Evolutionary conservation across 1,284 basidiomycete species (phyloP).

Genomic region (Anthracocystis setariae): DNA sequence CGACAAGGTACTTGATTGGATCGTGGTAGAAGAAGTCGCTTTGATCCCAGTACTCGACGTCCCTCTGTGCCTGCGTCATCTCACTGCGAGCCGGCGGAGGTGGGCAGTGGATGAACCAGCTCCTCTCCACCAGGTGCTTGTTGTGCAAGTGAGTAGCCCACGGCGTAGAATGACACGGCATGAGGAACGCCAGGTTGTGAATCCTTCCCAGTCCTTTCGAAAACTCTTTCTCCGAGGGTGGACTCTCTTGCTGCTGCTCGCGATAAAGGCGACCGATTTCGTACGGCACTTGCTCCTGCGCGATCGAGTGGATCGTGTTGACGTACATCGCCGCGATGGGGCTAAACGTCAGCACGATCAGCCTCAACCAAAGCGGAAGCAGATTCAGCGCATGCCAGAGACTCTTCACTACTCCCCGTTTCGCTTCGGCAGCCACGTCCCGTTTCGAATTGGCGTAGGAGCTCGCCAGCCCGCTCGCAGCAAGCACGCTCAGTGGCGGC

Average conservation of each 20-base stretch:
- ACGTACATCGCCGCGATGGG: conserved; percentile 49
- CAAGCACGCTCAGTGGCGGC: conserved; percentile 84
- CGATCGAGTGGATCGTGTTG: conserved; percentile 46
- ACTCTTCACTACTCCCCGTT: neutral
- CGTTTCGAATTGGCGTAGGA: conserved; percentile 14
- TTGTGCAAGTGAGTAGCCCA: conserved; percentile 88
- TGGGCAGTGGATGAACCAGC: conserved; percentile 58
- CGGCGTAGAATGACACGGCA: conserved; percentile 98
- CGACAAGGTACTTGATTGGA: conserved; percentile 76
- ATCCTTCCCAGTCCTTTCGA: conserved; percentile 38
- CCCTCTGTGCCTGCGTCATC: conserved; percentile 13
- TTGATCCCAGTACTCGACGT: conserved; percentile 79
- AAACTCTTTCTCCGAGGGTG: conserved; percentile 58
- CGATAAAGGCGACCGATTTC: conserved; percentile 30
- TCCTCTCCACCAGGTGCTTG: conserved; percentile 22
- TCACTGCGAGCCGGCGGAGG: conserved; percentile 20
- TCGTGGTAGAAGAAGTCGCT: conserved; percentile 83
- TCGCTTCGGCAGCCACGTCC: too few relatives aligned
- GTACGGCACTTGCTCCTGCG: conserved; percentile 49
- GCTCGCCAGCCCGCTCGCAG: conserved; percentile 65
- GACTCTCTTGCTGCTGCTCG: conserved; percentile 13
- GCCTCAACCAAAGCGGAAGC: conserved; percentile 31
- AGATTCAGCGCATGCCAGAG: conserved; percentile 21
- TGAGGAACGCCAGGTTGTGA: conserved; percentile 80
- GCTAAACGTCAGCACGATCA: conserved; percentile 32